Conservation (phyloP, 257 asterid genomes). For the Petrea volubilis region DNA sequence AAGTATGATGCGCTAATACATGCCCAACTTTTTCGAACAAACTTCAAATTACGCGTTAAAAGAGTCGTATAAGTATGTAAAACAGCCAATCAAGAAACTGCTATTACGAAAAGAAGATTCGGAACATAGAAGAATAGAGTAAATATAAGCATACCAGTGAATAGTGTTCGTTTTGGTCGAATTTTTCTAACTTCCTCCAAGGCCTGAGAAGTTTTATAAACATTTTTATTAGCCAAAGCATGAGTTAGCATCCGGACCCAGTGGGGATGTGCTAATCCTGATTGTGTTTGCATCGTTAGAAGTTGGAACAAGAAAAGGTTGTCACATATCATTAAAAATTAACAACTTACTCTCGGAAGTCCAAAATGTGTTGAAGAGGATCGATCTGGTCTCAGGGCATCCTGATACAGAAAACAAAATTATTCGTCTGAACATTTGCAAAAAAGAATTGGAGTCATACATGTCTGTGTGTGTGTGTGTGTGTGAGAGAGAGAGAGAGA, state of each 20-base stretch:
- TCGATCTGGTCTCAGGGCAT: slow-evolving; percentile 93
- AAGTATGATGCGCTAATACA: too few relatives aligned
- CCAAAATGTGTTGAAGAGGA: slow-evolving; percentile 96
- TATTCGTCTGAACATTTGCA: not conserved
- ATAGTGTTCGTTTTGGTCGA: slow-evolving; percentile 82
- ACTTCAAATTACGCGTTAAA: not conserved
- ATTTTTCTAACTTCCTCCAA: slow-evolving; percentile 89
- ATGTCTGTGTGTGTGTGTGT: not conserved
- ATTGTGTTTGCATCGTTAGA: not conserved
- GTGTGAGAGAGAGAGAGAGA: not conserved
- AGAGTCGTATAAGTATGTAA: not conserved
- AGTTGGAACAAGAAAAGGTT: not conserved
- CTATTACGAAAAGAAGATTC: too few relatives aligned
- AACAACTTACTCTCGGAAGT: slow-evolving; percentile 72
- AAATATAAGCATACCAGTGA: slow-evolving; percentile 62
- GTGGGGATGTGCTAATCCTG: not conserved
- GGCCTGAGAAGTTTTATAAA: slow-evolving; percentile 54
- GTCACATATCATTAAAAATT: not conserved
- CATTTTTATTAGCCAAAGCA: not conserved
- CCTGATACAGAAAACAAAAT: slow-evolving; percentile 43
- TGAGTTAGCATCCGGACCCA: too few relatives aligned
- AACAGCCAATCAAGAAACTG: not conserved
- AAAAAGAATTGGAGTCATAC: not conserved
- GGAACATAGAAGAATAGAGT: not conserved
- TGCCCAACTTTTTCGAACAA: too few relatives aligned